A percentile compares a stretch with the other conserved stretches of the same genome.
Evolutionary conservation across 345 rosid species (phyloP).

Genomic region (Linum lewisii): DNA sequence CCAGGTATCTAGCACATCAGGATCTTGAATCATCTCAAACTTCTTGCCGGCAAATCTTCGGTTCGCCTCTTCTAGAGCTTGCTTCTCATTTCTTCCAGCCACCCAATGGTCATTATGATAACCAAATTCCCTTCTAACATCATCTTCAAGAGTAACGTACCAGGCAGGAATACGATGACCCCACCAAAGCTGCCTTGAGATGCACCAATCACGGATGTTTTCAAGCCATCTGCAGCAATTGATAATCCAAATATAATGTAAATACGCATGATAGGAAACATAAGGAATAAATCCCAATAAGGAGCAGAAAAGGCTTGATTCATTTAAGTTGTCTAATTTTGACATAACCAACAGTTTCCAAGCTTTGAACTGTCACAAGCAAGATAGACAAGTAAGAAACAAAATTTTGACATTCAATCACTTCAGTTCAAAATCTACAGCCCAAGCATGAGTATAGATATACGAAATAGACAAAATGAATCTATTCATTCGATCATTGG

Average conservation of each 20-base stretch:
- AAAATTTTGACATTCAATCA: too few relatives aligned
- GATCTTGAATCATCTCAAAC: conserved; percentile 69
- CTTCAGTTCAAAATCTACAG: too few relatives aligned
- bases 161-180: conserved; percentile 94
- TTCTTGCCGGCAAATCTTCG: conserved; percentile 57
- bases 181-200: conserved; percentile 99
- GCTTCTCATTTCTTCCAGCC: conserved; percentile 65
- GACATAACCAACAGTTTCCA: too few relatives aligned
- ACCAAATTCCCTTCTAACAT: conserved; percentile 64
- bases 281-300: not conserved
- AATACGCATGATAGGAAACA: not conserved
- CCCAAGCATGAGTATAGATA: too few relatives aligned
- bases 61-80: conserved; percentile 52
- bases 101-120: conserved; percentile 80
- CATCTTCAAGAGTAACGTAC: conserved; percentile 76
- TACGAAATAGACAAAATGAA: too few relatives aligned
- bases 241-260: not conserved
- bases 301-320: too few relatives aligned
- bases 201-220: conserved; percentile 92
- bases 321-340: too few relatives aligned
- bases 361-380: too few relatives aligned
- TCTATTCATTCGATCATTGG: too few relatives aligned
- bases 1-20: conserved; percentile 98
- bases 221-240: conserved; percentile 80
- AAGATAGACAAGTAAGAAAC: too few relatives aligned